Base-by-base conservation (phyloP, 805 yeast genomes). In the Grigorovia yakushimaensis region DNA sequence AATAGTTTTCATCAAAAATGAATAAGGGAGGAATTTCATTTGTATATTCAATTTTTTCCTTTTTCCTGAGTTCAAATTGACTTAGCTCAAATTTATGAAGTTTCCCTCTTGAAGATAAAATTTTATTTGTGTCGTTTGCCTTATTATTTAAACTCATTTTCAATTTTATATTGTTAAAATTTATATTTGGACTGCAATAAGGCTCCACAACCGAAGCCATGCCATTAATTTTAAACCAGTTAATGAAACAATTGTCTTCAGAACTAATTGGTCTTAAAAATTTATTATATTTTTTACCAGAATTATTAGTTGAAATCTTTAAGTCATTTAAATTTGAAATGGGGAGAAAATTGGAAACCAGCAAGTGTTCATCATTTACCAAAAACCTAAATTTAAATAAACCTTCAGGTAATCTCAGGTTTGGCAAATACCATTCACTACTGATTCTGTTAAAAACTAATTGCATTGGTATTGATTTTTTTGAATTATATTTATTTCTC, bases 381-480 rank as follows among this genome's bases (percentile, higher is more conserved):
- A 78, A 63, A 56, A 78, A 78, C 53, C 75, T 71, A 35, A 77
- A 63, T 49, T 74, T 73, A 58, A 78, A 80, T 9, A 78, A 74
- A 1, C 82, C 82, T 4, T 73, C 53, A 0, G 78, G 77, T 42
- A 78, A 62, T 19, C 62, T 58, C 9, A 78, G 61, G 8, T 71
- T 67, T 19, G 74, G 70, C 15, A 65, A 64, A 51, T 58, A 72
- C 62, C 73, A 77, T 49, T 64, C 66, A n/a, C 49, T 46, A 22
- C 46, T 49, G 7, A 35, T 36, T 23, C 46, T 43, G 17, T 56
- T 55, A 38, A 33, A 53, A 17, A 40, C 36, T 54, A 56, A 53
- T 6, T 54, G 51, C 15, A 54, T 51, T 27, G 33, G n/a, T n/a
- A 27, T 20, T 24, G 15, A 9, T 47, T 47, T 27, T 23, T 27